Conservation (phyloP, 2,329 filamentous ascomycete genomes). For the Trichophyton benhamiae region DNA sequence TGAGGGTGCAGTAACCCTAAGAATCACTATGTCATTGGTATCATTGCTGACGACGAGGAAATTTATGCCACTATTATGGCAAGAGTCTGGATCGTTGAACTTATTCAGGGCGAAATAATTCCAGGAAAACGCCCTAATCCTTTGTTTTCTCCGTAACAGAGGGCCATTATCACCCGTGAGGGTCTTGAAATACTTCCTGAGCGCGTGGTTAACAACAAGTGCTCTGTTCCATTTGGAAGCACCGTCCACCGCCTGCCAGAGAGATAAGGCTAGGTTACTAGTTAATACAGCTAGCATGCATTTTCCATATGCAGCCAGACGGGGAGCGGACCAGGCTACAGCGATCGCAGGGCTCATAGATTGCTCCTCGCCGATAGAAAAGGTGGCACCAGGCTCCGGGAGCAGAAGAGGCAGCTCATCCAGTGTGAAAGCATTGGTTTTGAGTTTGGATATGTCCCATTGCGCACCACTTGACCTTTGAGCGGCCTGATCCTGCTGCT, state of each 20-base stretch:
- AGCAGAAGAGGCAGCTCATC: constrained; percentile 39
- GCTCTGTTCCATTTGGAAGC: constrained; percentile 41
- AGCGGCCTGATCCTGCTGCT: neutral
- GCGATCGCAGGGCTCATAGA: constrained; percentile 40
- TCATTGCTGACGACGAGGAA: constrained; percentile 30
- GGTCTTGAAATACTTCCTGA: constrained; percentile 30
- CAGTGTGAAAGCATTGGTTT: constrained; percentile 41
- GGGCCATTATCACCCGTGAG: constrained; percentile 15
- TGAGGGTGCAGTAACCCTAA: constrained; percentile 16
- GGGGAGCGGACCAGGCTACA: constrained; percentile 46
- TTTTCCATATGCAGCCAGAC: constrained; percentile 42
- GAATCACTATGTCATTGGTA: constrained; percentile 25
- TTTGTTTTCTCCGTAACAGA: constrained; percentile 19
- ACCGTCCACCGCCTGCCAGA: constrained; percentile 42
- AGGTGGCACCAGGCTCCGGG: constrained; percentile 36
- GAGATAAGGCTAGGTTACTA: constrained; percentile 43
- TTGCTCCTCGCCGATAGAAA: constrained; percentile 48
- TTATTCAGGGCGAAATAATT: constrained; percentile 17
- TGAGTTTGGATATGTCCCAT: constrained; percentile 34
- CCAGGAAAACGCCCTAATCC: constrained; percentile 35
- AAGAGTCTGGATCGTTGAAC: neutral
- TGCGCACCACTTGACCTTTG: constrained; percentile 12
- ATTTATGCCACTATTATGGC: constrained; percentile 22
- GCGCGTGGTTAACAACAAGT: constrained; percentile 40
- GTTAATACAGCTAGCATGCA: constrained; percentile 45